A percentile compares a stretch with the other conserved stretches of the same genome.
Evolutionary conservation across 2,329 filamentous ascomycete genomes (phyloP).

Genomic region (Trichoderma sp.): DNA sequence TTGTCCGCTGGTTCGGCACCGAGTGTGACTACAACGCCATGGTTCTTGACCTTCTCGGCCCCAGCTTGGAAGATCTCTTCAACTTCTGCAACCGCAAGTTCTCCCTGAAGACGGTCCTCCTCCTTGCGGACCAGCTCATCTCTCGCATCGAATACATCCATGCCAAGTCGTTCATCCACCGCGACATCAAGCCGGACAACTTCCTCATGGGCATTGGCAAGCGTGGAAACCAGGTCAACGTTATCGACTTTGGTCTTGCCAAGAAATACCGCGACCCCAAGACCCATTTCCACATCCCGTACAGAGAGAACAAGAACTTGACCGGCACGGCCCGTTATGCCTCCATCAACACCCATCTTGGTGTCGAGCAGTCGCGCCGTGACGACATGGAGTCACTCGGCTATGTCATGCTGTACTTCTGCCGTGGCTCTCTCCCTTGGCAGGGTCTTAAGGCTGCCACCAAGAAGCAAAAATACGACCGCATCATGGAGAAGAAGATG

Average conservation of each 20-base stretch:
- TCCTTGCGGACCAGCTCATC: constrained; percentile 96
- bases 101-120: constrained; percentile 95
- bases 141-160: constrained; percentile 99
- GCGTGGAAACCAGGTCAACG: constrained; percentile 98
- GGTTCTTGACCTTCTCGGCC: constrained; percentile 95
- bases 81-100: constrained; percentile 99
- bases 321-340: constrained; percentile 98
- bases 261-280: constrained; percentile 99
- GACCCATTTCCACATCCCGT: constrained; percentile 99
- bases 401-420: constrained; percentile 99
- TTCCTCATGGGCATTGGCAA: constrained; percentile 99
- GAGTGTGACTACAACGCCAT: constrained; percentile 99
- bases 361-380: constrained; percentile 97
- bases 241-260: constrained; percentile 97
- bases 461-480: constrained; percentile 99
- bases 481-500: constrained; percentile 99
- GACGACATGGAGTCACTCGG: constrained; percentile 99
- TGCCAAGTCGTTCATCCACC: constrained; percentile 99
- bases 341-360: constrained; percentile 97
- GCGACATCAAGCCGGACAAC: constrained; percentile 99
- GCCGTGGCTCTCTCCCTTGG: constrained; percentile 97
- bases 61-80: constrained; percentile 96
- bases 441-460: constrained; percentile 97
- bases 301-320: constrained; percentile 99
- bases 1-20: constrained; percentile 98